Conservation (phyloP, 2,329 filamentous ascomycete species). For the Aspergillus sp. region DNA sequence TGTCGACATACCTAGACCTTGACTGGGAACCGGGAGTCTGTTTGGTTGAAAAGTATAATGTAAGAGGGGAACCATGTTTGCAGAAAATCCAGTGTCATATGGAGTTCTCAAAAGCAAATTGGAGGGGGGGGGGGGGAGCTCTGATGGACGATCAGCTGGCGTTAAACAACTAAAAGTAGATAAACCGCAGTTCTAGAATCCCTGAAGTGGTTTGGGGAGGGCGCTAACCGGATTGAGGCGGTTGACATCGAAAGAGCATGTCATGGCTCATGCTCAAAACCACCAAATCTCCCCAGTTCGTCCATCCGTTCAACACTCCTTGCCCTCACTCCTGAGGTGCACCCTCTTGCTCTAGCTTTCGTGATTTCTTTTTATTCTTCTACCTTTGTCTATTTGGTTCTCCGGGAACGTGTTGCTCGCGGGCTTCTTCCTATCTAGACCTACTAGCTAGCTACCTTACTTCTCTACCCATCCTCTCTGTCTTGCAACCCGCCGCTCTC, state of each 20-base stretch:
- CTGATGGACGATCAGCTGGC: neutral
- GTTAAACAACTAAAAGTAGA: neutral
- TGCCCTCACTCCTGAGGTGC: constrained; percentile 24
- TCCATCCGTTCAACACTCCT: constrained; percentile 18
- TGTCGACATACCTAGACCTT: neutral
- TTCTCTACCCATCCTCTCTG: constrained; percentile 11
- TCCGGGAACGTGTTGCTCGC: constrained; percentile 18
- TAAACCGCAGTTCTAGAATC: constrained; percentile 25
- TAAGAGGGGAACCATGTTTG: too few relatives aligned
- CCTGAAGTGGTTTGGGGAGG: constrained; percentile 21
- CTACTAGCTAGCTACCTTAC: constrained; percentile 20
- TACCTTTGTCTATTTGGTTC: constrained; percentile 11
- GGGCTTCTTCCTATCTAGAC: constrained; percentile 4
- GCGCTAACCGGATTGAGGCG: constrained; percentile 28
- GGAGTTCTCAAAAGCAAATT: too few relatives aligned
- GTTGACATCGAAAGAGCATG: constrained; percentile 32
- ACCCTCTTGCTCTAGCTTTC: constrained; percentile 11
- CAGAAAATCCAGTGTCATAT: too few relatives aligned
- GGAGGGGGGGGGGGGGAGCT: neutral
- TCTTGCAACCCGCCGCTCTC: constrained; percentile 26
- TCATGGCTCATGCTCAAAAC: constrained; percentile 29
- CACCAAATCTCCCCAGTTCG: constrained; percentile 21
- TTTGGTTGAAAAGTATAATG: too few relatives aligned
- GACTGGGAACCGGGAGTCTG: too few relatives aligned
- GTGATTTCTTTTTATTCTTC: constrained; percentile 15